A percentile compares a stretch with the other conserved stretches of the same genome.
These are phyloP conservation scores for Pythium rhizo-oryzae DNA, from an alignment of 352 stramenopile genomes.

Conservation along the genomic window DNA sequence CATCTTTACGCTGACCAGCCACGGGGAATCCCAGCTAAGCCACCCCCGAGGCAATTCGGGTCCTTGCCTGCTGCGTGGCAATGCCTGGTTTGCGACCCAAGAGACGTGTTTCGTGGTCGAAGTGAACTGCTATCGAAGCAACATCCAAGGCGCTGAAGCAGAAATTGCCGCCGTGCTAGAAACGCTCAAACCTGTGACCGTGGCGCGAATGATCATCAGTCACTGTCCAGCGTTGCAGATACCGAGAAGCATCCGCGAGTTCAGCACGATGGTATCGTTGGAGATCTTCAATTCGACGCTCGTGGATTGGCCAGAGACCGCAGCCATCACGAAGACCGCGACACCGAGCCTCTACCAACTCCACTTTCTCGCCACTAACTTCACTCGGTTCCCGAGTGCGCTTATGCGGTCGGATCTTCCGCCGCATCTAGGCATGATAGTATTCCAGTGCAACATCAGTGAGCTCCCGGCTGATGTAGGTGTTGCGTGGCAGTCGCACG, in stretches of 20 bases:
- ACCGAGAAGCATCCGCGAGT: neutral
- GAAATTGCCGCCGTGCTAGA: neutral
- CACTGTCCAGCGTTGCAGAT: constrained; percentile 2
- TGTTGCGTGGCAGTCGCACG: neutral
- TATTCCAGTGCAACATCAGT: neutral
- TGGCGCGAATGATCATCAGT: neutral
- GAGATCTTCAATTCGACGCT: constrained; percentile 1
- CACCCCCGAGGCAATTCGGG: neutral
- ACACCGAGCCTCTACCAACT: neutral
- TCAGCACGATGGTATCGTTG: neutral
- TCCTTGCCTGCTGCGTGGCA: neutral
- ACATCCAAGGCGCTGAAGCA: neutral
- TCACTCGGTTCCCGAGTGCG: neutral
- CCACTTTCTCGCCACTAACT: neutral
- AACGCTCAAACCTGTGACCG: neutral
- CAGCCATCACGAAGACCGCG: neutral
- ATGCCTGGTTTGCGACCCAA: neutral
- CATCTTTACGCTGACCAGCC: neutral
- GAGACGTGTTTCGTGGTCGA: neutral
- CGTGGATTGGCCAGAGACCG: neutral
- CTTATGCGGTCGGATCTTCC: neutral
- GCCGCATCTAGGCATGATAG: neutral
- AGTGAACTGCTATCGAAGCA: neutral
- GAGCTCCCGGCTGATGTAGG: neutral
- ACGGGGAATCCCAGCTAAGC: neutral